These are phyloP conservation scores for Xylaria intraflava DNA, from an alignment of 495 filamentous ascomycete genomes.

Conservation along the genomic window DNA sequence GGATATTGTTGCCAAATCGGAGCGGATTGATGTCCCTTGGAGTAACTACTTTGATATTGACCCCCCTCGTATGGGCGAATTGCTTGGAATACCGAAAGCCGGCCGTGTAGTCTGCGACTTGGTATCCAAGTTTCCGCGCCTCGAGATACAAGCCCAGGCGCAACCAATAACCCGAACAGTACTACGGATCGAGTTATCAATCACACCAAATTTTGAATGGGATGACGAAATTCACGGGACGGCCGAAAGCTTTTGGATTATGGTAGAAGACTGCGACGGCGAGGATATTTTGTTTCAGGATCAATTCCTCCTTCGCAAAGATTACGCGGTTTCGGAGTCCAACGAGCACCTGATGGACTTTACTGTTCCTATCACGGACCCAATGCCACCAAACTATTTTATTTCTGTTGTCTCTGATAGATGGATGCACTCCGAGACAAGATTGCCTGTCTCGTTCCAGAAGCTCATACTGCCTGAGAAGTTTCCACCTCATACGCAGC, in stretches of 20 bases:
- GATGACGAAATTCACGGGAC: slow-evolving; percentile 80
- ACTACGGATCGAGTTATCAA: slow-evolving; percentile 88
- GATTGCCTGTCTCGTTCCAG: slow-evolving; percentile 87
- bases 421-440: slow-evolving; percentile 97
- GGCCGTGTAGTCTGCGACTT: slow-evolving; percentile 79
- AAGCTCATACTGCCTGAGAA: slow-evolving; percentile 91
- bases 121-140: slow-evolving; percentile 85
- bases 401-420: slow-evolving; percentile 88
- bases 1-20: slow-evolving; percentile 86
- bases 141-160: slow-evolving; percentile 86
- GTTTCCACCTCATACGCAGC: slow-evolving; percentile 86
- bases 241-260: slow-evolving; percentile 91
- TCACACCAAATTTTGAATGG: slow-evolving; percentile 95
- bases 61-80: slow-evolving; percentile 92
- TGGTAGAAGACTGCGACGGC: slow-evolving; percentile 95
- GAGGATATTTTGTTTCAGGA: slow-evolving; percentile 96
- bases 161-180: slow-evolving; percentile 94
- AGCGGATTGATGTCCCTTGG: slow-evolving; percentile 93
- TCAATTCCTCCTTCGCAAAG: slow-evolving; percentile 81
- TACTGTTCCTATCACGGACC: slow-evolving; percentile 91
- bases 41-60: slow-evolving; percentile 91
- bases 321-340: slow-evolving; percentile 69
- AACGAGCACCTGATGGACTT: slow-evolving; percentile 98
- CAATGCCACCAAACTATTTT: slow-evolving; percentile 98
- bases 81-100: slow-evolving; percentile 85